phyloP scores from a whole-genome alignment of 2,329 filamentous ascomycete species.

The Ophiosphaerella korrae region DNA sequence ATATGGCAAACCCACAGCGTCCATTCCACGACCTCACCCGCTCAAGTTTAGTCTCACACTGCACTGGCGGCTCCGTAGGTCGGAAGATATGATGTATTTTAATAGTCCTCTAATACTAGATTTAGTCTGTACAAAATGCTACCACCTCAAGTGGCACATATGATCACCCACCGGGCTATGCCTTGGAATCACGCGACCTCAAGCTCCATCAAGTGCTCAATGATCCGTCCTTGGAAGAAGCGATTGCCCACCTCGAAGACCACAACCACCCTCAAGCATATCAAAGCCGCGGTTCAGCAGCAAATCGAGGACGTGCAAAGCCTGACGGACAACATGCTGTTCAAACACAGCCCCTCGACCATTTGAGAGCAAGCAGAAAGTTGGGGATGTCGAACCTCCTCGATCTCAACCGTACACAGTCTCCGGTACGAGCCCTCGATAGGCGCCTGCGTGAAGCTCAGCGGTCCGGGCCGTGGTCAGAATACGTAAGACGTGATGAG shows the following conservation, averaged over 20 bases:
- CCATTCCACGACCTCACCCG: neutral
- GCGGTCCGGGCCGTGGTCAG: neutral
- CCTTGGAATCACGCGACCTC: neutral
- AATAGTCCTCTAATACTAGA: neutral
- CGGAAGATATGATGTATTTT: neutral
- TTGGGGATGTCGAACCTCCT: conserved; percentile 1
- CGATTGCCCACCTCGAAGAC: neutral
- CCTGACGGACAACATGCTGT: neutral
- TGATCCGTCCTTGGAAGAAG: neutral
- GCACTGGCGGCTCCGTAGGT: neutral
- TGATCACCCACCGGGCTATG: too few relatives aligned
- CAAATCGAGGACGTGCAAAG: neutral
- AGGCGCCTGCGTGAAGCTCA: neutral
- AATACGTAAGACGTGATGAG: neutral
- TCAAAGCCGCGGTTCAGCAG: neutral
- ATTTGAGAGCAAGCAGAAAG: neutral
- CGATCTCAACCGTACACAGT: neutral
- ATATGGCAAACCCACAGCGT: too few relatives aligned
- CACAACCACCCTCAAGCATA: neutral
- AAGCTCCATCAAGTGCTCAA: neutral
- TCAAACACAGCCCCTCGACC: neutral
- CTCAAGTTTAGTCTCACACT: neutral
- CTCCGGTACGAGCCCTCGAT: neutral
- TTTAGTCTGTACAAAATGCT: neutral
- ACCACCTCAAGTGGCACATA: neutral